Evolutionary conservation across 306 rosid genomes (phyloP), one percentile per base, ranked within the genome.

Genomic region (Sphenostylis stenocarpa): DNA sequence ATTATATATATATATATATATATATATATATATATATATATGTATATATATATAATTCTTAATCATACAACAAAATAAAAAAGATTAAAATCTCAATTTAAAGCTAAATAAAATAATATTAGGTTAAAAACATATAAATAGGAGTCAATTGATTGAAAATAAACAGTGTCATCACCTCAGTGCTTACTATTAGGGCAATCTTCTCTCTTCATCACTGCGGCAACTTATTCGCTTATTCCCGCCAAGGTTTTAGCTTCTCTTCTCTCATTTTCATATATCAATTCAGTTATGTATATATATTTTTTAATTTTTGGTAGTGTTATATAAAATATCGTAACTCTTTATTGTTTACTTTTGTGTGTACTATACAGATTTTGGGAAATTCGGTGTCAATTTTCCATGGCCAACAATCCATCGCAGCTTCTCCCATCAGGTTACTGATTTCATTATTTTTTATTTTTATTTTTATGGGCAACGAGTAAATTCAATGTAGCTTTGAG

Each of bases 341-440:
- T 57, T 9, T 21, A 68, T 11, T 15, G 34, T 78, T 78, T 34
- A 12, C 38, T 48, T 74, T 21, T 31, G 24, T 73, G 43, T 51
- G 43, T 31, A 36, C 70, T 76, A 24, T 33, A n/a, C 72, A 66
- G 83, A 34, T 41, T 77, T 57, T 60, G 48, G 70, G 58, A 39
- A 49, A 49, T 29, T 23, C 64, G n/a, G 43, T 72, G 1, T 70
- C 55, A 16, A 69, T 29, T 66, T 62, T 21, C 79, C 77, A 94
- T 90, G 96, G 96, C 98, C 49, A 91, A 77, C 79, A 94, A 91
- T 83, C 98, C 98, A 5, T 94, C 98, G 2, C 98, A 94, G 94
- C 91, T 94, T 20, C 88, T 94, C 9, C 97, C 97, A 17, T 91
- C 96, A 70, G 97, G 98, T 94, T 67, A 62, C 24, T 56, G 1